phyloP scores from a whole-genome alignment of 768 basidiomycete genomes.

The Suillus placidus region DNA sequence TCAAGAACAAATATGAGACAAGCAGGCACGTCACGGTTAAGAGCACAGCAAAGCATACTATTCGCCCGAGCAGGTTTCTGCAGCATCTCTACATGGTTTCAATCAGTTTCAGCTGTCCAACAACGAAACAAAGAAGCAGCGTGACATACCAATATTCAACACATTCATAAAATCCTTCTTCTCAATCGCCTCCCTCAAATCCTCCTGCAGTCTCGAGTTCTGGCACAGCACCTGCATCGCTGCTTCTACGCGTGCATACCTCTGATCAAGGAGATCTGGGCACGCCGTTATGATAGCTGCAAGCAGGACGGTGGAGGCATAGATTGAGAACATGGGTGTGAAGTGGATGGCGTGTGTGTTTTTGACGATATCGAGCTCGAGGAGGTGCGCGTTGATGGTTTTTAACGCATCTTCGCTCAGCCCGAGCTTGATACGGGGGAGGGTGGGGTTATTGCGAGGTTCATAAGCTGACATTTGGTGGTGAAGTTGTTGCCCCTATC shows the following conservation, averaged over 20 bases:
- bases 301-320: constrained; percentile 2
- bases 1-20: background rate
- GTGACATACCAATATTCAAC: background rate
- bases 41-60: background rate
- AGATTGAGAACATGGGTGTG: background rate
- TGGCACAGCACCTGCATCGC: constrained; percentile 1
- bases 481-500: background rate
- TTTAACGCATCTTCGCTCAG: background rate
- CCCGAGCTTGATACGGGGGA: background rate
- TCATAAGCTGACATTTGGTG: constrained; percentile 4
- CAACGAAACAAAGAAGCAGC: background rate
- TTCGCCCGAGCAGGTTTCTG: background rate
- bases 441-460: background rate
- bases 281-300: constrained; percentile 2
- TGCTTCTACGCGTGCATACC: background rate
- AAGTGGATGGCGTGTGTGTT: background rate
- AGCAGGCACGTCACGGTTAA: background rate
- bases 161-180: background rate
- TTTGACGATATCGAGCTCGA: constrained; percentile 5
- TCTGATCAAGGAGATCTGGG: constrained; percentile 5
- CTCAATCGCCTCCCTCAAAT: constrained; percentile 4
- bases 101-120: background rate
- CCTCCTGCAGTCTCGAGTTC: background rate
- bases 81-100: background rate
- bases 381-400: background rate